A percentile compares a stretch with the other conserved stretches of the same genome.
Conservation (phyloP, 1,284 basidiomycete genomes). For the Paramarasmius palmivorus region DNA sequence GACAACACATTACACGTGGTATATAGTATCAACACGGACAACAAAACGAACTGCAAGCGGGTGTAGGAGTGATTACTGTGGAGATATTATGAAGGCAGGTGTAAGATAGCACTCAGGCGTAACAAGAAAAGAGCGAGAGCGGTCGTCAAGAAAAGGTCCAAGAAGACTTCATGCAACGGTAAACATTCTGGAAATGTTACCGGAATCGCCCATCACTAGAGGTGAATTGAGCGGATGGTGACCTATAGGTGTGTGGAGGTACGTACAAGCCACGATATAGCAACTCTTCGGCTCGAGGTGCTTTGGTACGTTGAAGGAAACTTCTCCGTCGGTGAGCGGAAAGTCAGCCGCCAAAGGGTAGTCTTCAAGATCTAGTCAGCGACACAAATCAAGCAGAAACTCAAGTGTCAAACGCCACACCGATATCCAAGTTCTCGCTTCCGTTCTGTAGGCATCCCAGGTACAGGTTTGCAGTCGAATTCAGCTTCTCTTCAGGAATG, state of each 20-base stretch:
- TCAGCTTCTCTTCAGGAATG: background rate
- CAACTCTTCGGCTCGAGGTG: constrained; percentile 23
- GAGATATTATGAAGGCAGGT: too few relatives aligned
- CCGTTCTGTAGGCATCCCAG: constrained; percentile 6
- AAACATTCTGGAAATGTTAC: constrained; percentile 9
- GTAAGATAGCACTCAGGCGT: too few relatives aligned
- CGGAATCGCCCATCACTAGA: constrained; percentile 16
- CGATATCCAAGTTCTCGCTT: constrained; percentile 2
- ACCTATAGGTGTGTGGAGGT: background rate
- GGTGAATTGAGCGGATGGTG: background rate
- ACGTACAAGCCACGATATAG: constrained; percentile 43
- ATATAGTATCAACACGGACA: too few relatives aligned
- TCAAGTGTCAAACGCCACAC: background rate
- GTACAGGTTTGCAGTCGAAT: constrained; percentile 6
- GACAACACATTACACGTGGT: too few relatives aligned
- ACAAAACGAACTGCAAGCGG: too few relatives aligned
- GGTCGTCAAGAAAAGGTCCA: background rate
- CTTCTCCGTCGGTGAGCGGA: constrained; percentile 30
- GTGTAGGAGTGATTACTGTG: too few relatives aligned
- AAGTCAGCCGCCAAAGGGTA: constrained; percentile 38
- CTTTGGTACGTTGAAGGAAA: constrained; percentile 33
- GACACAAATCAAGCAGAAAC: background rate
- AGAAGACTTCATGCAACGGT: constrained; percentile 1
- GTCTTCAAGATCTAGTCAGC: background rate
- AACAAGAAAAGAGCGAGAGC: too few relatives aligned